A percentile compares a stretch with the other conserved stretches of the same genome.
Evolutionary conservation across 2,329 filamentous ascomycete species (phyloP).

Genomic region (Aureobasidium lini): DNA sequence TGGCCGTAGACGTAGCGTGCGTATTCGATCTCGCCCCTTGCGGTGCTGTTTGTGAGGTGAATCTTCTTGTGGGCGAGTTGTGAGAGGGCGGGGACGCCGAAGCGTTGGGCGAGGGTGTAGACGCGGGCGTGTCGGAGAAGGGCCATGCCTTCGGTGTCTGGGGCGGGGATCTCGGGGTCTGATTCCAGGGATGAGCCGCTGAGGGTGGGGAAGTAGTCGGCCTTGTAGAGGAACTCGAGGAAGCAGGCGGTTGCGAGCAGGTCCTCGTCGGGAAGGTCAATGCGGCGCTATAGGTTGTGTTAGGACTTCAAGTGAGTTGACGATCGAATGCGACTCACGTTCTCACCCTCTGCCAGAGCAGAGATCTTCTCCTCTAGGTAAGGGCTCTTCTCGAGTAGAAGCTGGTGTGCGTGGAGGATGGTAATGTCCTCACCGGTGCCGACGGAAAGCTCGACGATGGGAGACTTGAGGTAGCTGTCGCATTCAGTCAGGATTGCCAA

Average conservation of each 20-base stretch:
- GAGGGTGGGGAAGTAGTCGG: conserved; percentile 71
- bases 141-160: conserved; percentile 73
- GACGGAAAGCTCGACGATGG: conserved; percentile 39
- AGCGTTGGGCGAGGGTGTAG: conserved; percentile 80
- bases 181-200: conserved; percentile 59
- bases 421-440: conserved; percentile 50
- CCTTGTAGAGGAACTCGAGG: conserved; percentile 76
- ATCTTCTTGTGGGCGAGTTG: conserved; percentile 80
- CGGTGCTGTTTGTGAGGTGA: conserved; percentile 80
- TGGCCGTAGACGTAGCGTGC: conserved; percentile 83
- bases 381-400: conserved; percentile 64
- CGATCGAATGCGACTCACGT: conserved; percentile 42
- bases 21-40: conserved; percentile 84
- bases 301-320: neutral
- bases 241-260: conserved; percentile 70
- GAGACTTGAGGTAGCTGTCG: conserved; percentile 40
- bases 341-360: conserved; percentile 36
- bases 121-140: conserved; percentile 83
- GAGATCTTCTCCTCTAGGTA: conserved; percentile 52
- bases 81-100: conserved; percentile 59
- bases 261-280: conserved; percentile 61
- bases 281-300: conserved; percentile 41
- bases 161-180: conserved; percentile 55
- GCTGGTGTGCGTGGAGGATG: conserved; percentile 71
- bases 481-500: neutral